Evolutionary conservation across 179 eudicot genomes (phyloP).

Genomic region (Beta lomatogona): DNA sequence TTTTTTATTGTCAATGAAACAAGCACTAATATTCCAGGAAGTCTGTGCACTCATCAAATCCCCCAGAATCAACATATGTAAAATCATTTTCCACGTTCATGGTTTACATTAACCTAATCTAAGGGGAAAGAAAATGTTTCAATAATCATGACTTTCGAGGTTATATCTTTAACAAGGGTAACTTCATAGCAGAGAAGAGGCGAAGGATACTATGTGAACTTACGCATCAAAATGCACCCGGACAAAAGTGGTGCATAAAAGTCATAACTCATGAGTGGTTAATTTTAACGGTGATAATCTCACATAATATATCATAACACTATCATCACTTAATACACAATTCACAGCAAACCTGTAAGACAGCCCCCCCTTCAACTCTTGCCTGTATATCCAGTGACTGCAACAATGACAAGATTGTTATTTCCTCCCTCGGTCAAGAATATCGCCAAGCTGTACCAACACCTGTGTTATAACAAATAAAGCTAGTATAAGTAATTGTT

Average conservation of each 20-base stretch:
- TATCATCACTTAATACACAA: background rate
- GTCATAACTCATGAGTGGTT: background rate
- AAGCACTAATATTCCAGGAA: conserved; percentile 81
- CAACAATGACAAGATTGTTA: conserved; percentile 84
- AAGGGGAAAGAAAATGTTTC: background rate
- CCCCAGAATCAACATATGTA: conserved; percentile 86
- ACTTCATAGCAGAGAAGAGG: background rate
- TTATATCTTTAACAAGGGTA: background rate
- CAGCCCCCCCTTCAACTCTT: conserved; percentile 83
- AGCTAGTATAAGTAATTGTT: background rate
- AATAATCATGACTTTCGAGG: background rate
- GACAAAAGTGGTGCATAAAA: background rate
- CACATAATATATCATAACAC: background rate
- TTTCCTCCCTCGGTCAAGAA: conserved; percentile 98
- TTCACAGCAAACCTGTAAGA: conserved; percentile 69
- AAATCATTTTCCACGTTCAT: conserved; percentile 91
- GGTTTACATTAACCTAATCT: conserved; percentile 87
- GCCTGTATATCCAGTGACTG: conserved; percentile 84
- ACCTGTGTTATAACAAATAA: conserved; percentile 49
- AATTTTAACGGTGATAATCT: background rate
- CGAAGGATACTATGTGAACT: background rate
- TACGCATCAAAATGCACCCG: background rate
- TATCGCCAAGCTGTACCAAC: conserved; percentile 87
- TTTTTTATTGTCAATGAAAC: too few species aligned
- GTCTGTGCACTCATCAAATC: conserved; percentile 80